A percentile compares a stretch with the other conserved stretches of the same genome.
Conservation (phyloP, 148 eudicot species). For the Rhododendron ovatum region DNA sequence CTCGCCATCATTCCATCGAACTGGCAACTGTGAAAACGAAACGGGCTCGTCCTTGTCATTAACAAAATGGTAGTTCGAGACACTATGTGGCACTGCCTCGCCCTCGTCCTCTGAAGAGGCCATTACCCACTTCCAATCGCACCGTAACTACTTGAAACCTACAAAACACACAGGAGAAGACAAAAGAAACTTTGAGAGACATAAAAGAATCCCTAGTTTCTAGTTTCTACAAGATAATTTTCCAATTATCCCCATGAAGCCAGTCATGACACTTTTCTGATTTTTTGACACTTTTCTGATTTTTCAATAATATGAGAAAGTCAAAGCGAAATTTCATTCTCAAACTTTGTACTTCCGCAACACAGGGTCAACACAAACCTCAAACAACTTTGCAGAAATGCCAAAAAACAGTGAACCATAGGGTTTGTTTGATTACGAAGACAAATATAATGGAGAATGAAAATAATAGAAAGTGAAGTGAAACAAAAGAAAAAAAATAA, state of each 20-base stretch:
- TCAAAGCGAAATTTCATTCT: background rate
- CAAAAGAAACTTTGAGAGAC: background rate
- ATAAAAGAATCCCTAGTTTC: background rate
- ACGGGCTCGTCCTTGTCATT: slow-evolving; percentile 40
- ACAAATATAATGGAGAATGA: background rate
- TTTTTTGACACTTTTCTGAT: background rate
- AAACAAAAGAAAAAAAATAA: background rate
- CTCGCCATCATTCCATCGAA: slow-evolving; percentile 44
- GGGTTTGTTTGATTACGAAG: background rate
- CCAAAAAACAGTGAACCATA: background rate
- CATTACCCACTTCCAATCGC: slow-evolving; percentile 28
- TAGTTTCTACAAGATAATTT: background rate
- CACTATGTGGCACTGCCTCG: slow-evolving; percentile 38
- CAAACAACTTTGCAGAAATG: background rate
- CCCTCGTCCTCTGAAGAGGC: slow-evolving; percentile 71
- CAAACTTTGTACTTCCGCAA: background rate
- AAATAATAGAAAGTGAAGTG: background rate
- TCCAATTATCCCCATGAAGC: background rate
- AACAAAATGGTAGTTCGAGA: slow-evolving; percentile 54
- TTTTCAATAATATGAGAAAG: background rate
- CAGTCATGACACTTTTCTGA: background rate
- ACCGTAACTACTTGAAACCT: background rate
- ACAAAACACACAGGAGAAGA: slow-evolving; percentile 1
- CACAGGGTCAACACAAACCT: background rate
- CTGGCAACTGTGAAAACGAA: slow-evolving; percentile 62